Evolutionary conservation across 2,329 filamentous ascomycete species (phyloP), one percentile per base, ranked within the genome.

Genomic region (Drechslerella dactyloides): DNA sequence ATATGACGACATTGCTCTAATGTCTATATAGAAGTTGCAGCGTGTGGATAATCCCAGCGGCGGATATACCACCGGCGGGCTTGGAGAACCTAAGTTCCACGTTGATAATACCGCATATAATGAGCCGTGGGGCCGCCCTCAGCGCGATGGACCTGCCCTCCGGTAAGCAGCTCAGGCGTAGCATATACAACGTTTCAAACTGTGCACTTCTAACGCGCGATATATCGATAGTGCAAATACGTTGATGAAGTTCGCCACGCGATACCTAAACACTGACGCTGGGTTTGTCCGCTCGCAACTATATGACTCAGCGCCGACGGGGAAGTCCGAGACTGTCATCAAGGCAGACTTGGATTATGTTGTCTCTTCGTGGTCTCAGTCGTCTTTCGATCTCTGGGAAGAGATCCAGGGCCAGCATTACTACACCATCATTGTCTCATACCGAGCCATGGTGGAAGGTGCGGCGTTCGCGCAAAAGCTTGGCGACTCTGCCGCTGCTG

Each of bases 381-480:
- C 76, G 4, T 78, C 80, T 4, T 82, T 82, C 59, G 81, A 82
- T 68, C 75, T 82, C 1, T 82, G 81, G 81, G 81, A 82, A 60
- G 81, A 82, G 73, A 78, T 81, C n/a, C 75, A 79, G 37, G 81
- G 81, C 2, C 74, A 80, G 21, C 92, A 89, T 0, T 94, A 93
- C 82, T 96, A 93, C 80, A 94, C 90, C 0, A 81, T 87, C 33
- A 85, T 86, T 1, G 84, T 85, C 44, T 86, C 90, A 70, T 87
- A 93, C 78, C 86, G 90, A 75, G 84, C 87, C 76, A 77, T 84
- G 73, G 79, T 83, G 0, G 77, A 80, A 79, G 90, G 91, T 4
- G 85, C 83, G 61, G 82, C 83, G 1, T 83, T 94, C 15, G 90
- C 90, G 2, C 79, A 80, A n/a, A 81, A 82, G 19, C 82, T 93